Base-by-base conservation (phyloP, 129 eudicot species). In the Flaveria bidentis region DNA sequence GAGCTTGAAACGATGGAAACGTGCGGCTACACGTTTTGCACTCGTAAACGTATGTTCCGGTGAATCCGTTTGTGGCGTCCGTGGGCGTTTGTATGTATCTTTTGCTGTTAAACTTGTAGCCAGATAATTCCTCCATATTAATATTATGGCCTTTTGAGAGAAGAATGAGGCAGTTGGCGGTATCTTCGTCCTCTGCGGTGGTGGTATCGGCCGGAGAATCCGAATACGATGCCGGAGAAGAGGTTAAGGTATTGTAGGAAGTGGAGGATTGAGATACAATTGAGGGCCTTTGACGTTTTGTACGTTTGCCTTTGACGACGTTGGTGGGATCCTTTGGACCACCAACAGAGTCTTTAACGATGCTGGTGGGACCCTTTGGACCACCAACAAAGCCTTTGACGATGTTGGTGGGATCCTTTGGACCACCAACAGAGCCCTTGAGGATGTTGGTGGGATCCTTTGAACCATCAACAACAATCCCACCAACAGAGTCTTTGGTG, bases 1-100 rank as follows among this genome's bases (percentile, higher is more conserved):
- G 91, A 2, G 98, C 98, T 73, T 90, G 98, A 70, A 93, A 93
- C 0, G 97, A 90, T 3, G 98, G 56, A 64, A 93, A 93, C 2
- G 89, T 76, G 14, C 96, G 84, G 72, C 80, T 78, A 66, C 98
- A 93, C 1, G 98, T 93, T 72, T 90, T 88, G 82, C 98, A 93
- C 69, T 91, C 88, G 73, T 90, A 93, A 2, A 85, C 89, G 23
- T 83, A 84, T 2, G 69, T 76, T 17, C 88, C 92, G 12, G 84
- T 60, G 64, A 81, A 44, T 80, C 78, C 72, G 52, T 74, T 47
- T 3, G 20, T 36, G 17, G 15, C 42, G 5, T 68, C 25, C 26
- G 56, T 23, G 16, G 84, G 81, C 4, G 82, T 73, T 51, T 88
- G 89, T 53, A 84, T 50, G 61, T 79, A 86, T 53, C 77, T 88